Conservation (phyloP, 306 rosid species). For the Potentilla sterilis region DNA sequence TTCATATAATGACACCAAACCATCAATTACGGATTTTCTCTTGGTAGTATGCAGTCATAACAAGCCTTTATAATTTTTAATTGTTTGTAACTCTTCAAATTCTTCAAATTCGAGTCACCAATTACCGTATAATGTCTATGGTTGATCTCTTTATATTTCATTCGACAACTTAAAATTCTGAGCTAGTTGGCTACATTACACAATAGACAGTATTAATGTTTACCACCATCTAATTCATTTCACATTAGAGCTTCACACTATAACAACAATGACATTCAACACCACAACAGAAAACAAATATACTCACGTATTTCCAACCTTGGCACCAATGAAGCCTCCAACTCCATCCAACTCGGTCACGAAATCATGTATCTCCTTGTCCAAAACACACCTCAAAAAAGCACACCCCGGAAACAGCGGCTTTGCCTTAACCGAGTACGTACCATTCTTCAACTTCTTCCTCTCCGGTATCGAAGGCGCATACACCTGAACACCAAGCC, state of each 20-base stretch:
- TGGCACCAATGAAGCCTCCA: constrained; percentile 82
- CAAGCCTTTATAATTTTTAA: constrained; percentile 2
- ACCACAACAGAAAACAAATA: constrained; percentile 6
- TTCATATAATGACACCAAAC: background rate
- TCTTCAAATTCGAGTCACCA: background rate
- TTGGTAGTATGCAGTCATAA: background rate
- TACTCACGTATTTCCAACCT: constrained; percentile 87
- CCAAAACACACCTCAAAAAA: constrained; percentile 69
- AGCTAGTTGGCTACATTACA: background rate
- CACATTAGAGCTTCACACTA: background rate
- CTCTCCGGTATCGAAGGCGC: constrained; percentile 65
- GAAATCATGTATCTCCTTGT: constrained; percentile 81
- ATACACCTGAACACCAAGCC: constrained; percentile 52
- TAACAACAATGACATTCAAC: background rate
- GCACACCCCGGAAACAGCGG: constrained; percentile 73
- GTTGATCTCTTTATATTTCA: background rate
- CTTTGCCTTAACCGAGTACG: constrained; percentile 56
- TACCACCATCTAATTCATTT: background rate
- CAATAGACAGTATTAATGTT: background rate
- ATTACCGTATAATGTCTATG: background rate
- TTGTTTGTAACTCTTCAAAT: background rate
- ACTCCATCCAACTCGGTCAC: constrained; percentile 67
- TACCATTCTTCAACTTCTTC: constrained; percentile 66
- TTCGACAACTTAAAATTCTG: background rate
- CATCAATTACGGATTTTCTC: background rate